Base-by-base conservation (phyloP, 208 protist species). In the Leishmania braziliensis region DNA sequence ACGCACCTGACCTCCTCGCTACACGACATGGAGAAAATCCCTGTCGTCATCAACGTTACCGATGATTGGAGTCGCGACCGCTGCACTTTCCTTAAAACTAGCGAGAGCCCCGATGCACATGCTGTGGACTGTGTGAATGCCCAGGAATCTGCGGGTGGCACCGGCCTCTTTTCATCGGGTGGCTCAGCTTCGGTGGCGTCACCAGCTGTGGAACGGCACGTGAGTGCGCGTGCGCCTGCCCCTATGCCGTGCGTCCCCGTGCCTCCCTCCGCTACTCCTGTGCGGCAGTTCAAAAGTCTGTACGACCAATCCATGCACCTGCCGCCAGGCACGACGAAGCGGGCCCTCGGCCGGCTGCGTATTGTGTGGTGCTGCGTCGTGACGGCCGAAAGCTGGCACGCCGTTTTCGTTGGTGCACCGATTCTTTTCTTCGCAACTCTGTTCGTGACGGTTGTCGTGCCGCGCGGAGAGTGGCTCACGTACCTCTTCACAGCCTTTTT, bases 401-500 rank as follows among this genome's bases (percentile, higher is more conserved):
- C 78, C 53, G 23, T 86, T 39, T 80, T 93, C 58, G 56, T 91
- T n/a, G 89, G 74, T 10, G 56, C 84, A 23, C 63, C 87, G 2
- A 82, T 94, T 36, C 48, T 96, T 9, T 29, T 88, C 36, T 66
- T 85, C 20, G 78, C 76, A 4, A 56, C 84, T 0, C 51, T 95
- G 48, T 96, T 94, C 70, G 56, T 88, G n/a, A 63, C 82, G 20
- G 51, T 84, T 26, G 91, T 96, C 56, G 85, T 94, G 53, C 90
- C 90, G 20, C 69, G 58, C 14, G 85, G 83, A 9, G 90, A 95
- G 80, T 72, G 87, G 84, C 92, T 83, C 75, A 88, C 76, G 56
- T 90, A 90, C 77, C 12, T 92, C 29, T 81, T 91, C 66, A 86
- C 86, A 43, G 60, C 79, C 23, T 43, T 92, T 10, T 79, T 95